Base-by-base conservation (phyloP, 2,329 filamentous ascomycete genomes). In the Aspergillus sp. region DNA sequence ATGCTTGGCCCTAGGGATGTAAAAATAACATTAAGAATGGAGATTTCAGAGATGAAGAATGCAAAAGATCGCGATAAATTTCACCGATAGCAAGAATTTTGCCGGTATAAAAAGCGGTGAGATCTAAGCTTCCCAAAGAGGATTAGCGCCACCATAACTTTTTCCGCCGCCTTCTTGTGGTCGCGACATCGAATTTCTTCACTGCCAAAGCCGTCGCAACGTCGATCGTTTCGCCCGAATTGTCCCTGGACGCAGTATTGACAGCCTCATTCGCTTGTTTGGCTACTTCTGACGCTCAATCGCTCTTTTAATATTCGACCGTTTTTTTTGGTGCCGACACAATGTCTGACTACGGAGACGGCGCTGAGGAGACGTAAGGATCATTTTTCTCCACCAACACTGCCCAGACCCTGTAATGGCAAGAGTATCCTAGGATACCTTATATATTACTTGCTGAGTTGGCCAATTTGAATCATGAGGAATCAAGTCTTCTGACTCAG, bases 311-410 rank as follows among this genome's bases (percentile, higher is more conserved):
- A 19, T 19, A 19, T 19, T 19, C 19, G 19, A 19, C 19, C 19
- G 2, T 19, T 19, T 19, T 19, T 19, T 19, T 19, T 19, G 19
- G 19, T 19, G 4, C 38, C 46, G 45, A 41, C 59, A 64, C 47
- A 39, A 88, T 89, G 85, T 89, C 85, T 68, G 85, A 88, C 70
- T 83, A 83, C 70, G 84, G 82, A 56, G 81, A 84, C 59, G 79
- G 85, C 56, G 80, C 81, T 60, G 78, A 74, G 56, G 78, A 74
- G 54, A 76, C 72, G 79, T 82, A 69, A 72, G 77, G 40, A 43
- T 44, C 41, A 45, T 38, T 48, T 46, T 48, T 46, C 45, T 12
- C n/a, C 7, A 10, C n/a, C 26, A 38, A 33, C 38, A 19, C 26
- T 45, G 38, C 44, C 35, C 33, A 28, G 37, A 28, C 40, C 19